phyloP scores from a whole-genome alignment of 768 basidiomycete genomes.

The Botryobasidium botryosum region DNA sequence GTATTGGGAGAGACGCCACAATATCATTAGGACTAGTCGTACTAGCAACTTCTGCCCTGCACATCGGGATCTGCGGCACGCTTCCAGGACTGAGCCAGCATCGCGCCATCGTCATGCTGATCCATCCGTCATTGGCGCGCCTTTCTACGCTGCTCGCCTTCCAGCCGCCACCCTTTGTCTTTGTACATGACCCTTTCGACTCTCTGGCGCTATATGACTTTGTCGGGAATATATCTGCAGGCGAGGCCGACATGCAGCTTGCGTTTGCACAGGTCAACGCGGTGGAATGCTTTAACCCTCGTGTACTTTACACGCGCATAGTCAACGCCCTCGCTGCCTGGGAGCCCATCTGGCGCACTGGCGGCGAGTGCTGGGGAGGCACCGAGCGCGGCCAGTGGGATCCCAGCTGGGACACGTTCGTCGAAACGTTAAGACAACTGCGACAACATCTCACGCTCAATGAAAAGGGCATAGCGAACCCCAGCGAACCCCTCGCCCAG shows the following conservation, averaged over 20 bases:
- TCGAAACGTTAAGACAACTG: conserved; percentile 4
- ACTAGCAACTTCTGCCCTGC: too few species aligned
- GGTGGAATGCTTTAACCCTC: conserved; percentile 37
- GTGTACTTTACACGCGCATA: conserved; percentile 47
- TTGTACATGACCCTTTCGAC: conserved; percentile 39
- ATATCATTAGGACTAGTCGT: too few species aligned
- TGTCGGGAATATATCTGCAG: neutral
- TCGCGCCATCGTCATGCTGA: too few species aligned
- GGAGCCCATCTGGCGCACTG: conserved; percentile 35
- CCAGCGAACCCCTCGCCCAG: neutral
- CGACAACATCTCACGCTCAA: neutral
- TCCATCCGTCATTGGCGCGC: too few species aligned
- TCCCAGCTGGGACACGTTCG: conserved; percentile 7
- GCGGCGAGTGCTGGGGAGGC: conserved; percentile 7
- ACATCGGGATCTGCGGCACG: too few species aligned
- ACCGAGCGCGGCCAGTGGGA: conserved; percentile 6
- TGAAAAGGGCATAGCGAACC: neutral
- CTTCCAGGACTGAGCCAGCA: too few species aligned
- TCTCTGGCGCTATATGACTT: too few species aligned
- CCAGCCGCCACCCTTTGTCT: conserved; percentile 47
- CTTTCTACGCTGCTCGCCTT: conserved; percentile 19
- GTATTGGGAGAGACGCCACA: too few species aligned
- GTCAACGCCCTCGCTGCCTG: conserved; percentile 43
- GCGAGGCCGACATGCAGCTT: neutral
- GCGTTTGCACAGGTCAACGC: conserved; percentile 4